phyloP scores from a whole-genome alignment of 2,329 filamentous ascomycete species.

The Trichoderma citrinoviride region DNA sequence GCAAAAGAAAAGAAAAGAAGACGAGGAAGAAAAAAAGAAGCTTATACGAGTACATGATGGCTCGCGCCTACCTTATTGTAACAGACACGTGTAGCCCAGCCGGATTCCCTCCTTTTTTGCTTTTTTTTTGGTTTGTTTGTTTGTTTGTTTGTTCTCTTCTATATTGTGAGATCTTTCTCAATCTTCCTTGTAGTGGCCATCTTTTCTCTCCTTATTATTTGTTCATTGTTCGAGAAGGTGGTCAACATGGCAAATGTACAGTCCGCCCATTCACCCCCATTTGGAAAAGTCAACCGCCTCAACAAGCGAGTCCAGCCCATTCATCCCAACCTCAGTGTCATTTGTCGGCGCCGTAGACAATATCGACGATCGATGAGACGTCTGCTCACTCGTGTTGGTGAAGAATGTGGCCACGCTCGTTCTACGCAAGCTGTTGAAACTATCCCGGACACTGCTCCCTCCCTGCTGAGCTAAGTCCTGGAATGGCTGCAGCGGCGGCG shows the following conservation, averaged over 20 bases:
- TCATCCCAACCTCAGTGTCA: constrained; percentile 49
- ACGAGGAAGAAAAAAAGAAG: background rate
- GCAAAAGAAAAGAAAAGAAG: background rate
- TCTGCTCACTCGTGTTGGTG: constrained; percentile 54
- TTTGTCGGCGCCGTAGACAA: constrained; percentile 53
- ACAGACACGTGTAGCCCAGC: constrained; percentile 6
- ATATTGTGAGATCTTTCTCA: too few relatives aligned
- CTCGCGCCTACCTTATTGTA: constrained; percentile 18
- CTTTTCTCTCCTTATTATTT: too few relatives aligned
- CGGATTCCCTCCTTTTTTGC: background rate
- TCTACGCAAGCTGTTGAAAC: constrained; percentile 58
- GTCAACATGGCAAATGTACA: background rate
- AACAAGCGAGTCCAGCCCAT: constrained; percentile 33
- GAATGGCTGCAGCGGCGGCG: constrained; percentile 25
- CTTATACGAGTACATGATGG: constrained; percentile 15
- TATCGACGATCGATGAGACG: constrained; percentile 58
- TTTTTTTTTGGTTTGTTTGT: background rate
- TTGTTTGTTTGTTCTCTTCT: background rate
- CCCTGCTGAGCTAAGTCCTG: constrained; percentile 40
- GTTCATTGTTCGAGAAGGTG: too few relatives aligned
- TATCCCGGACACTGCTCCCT: constrained; percentile 55
- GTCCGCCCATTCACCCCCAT: constrained; percentile 33
- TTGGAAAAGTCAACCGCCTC: constrained; percentile 43
- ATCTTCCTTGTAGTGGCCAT: too few relatives aligned
- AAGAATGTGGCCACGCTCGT: constrained; percentile 67